Percentiles rank a stretch among this genome's conserved stretches.
Evolutionary conservation across 2,329 filamentous ascomycete species (phyloP).

Genomic region (Pseudogymnoascus sp.): DNA sequence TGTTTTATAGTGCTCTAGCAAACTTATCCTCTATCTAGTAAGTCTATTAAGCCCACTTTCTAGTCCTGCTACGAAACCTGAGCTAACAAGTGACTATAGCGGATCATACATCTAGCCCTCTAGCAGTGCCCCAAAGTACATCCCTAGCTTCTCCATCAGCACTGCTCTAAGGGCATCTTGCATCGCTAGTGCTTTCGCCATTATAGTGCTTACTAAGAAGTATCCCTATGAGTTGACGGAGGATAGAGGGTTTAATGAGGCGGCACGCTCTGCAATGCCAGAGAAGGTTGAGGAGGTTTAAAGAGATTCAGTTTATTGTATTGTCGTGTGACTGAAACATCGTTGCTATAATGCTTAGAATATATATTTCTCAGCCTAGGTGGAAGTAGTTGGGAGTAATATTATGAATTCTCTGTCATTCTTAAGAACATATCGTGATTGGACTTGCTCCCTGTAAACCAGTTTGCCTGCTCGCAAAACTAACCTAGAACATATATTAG

Average conservation of each 20-base stretch:
- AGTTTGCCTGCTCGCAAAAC: too few relatives aligned
- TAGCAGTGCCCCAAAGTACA: background rate
- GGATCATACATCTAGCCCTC: background rate
- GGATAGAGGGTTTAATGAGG: slow-evolving; percentile 10
- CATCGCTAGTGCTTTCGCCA: slow-evolving; percentile 10
- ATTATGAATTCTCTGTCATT: too few relatives aligned
- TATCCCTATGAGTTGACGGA: slow-evolving; percentile 14
- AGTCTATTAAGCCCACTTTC: background rate
- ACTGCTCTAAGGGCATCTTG: slow-evolving; percentile 11
- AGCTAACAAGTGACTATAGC: slow-evolving; percentile 1
- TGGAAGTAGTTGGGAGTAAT: too few relatives aligned
- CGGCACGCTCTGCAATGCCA: background rate
- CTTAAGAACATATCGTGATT: too few relatives aligned
- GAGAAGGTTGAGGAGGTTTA: too few relatives aligned
- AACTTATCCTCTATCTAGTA: slow-evolving; percentile 2
- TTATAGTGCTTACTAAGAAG: slow-evolving; percentile 15
- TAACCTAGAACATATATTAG: too few relatives aligned
- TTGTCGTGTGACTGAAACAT: too few relatives aligned
- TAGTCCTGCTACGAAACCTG: background rate
- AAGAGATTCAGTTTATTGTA: too few relatives aligned
- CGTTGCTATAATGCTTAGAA: too few relatives aligned
- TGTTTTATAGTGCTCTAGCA: background rate
- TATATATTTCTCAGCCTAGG: too few relatives aligned
- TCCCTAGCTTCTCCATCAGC: slow-evolving; percentile 13
- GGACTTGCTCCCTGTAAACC: too few relatives aligned